phyloP scores from a whole-genome alignment of 208 protist species.

The Tritrichomonas musculus region DNA sequence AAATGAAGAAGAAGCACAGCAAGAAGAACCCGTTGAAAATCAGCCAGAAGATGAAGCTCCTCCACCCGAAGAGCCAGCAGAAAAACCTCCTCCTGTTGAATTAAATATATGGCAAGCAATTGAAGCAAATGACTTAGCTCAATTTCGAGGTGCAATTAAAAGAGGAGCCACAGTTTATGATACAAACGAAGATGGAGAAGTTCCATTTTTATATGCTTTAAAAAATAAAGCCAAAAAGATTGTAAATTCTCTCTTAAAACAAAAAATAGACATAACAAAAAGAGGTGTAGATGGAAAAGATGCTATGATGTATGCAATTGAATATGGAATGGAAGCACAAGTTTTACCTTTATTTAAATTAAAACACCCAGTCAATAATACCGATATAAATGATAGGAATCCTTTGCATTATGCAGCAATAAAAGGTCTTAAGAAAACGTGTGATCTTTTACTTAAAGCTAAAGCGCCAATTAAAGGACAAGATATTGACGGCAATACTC shows the following conservation, averaged over 20 bases:
- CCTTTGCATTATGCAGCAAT: background rate
- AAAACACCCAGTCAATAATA: background rate
- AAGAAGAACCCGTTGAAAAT: too few species aligned
- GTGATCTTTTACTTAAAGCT: background rate
- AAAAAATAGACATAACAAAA: background rate
- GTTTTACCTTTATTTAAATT: background rate
- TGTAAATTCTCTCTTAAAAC: background rate
- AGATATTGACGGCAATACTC: conserved; percentile 30
- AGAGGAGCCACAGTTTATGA: too few species aligned
- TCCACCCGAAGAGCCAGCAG: too few species aligned
- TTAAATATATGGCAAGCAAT: too few species aligned
- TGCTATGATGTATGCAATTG: conserved; percentile 27
- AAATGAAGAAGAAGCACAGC: too few species aligned
- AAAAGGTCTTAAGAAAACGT: background rate
- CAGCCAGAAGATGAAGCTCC: too few species aligned
- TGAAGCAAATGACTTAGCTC: too few species aligned
- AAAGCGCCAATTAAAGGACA: background rate
- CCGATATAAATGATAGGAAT: background rate
- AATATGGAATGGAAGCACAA: background rate
- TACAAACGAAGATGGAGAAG: too few species aligned
- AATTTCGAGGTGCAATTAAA: too few species aligned
- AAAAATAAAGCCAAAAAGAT: background rate
- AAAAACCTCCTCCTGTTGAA: too few species aligned
- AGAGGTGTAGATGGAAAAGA: background rate
- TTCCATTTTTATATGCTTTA: too few species aligned